Evolutionary conservation across 1,284 basidiomycete species (phyloP).

Genomic region (Apiotrichum mycotoxinovorans): DNA sequence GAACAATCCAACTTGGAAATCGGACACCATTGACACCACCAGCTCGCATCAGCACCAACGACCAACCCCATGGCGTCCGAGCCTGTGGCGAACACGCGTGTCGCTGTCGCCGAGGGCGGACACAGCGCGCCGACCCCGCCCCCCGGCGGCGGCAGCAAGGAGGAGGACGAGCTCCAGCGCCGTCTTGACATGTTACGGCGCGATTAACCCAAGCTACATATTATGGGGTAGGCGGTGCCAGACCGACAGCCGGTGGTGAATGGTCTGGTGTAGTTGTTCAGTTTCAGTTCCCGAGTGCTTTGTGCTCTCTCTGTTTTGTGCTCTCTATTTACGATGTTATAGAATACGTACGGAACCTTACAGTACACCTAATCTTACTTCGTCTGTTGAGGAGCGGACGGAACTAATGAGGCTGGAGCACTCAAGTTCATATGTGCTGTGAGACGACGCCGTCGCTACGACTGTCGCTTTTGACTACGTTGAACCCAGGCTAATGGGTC

Average conservation of each 20-base stretch:
- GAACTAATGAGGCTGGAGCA: no score
- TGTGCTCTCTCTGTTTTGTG: background rate
- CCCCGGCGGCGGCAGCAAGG: slow-evolving; percentile 56
- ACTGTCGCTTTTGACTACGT: no score
- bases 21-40: background rate
- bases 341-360: no score
- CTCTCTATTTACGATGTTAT: background rate
- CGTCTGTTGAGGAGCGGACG: no score
- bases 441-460: no score
- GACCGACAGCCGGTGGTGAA: no score
- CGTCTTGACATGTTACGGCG: slow-evolving; percentile 72
- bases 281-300: background rate
- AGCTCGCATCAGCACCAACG: slow-evolving; percentile 77
- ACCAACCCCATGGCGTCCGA: slow-evolving; percentile 61
- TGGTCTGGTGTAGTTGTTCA: background rate
- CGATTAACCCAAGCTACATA: no score
- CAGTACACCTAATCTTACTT: no score
- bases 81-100: slow-evolving; percentile 62
- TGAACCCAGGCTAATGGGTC: no score
- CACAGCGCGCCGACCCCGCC: slow-evolving; percentile 49
- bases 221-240: no score
- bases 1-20: background rate
- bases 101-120: slow-evolving; percentile 69
- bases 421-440: no score
- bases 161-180: slow-evolving; percentile 85